A percentile compares a stretch with the other conserved stretches of the same genome.
phyloP scores from a whole-genome alignment of 2,329 filamentous ascomycete species.

The Aphanocladium album region DNA sequence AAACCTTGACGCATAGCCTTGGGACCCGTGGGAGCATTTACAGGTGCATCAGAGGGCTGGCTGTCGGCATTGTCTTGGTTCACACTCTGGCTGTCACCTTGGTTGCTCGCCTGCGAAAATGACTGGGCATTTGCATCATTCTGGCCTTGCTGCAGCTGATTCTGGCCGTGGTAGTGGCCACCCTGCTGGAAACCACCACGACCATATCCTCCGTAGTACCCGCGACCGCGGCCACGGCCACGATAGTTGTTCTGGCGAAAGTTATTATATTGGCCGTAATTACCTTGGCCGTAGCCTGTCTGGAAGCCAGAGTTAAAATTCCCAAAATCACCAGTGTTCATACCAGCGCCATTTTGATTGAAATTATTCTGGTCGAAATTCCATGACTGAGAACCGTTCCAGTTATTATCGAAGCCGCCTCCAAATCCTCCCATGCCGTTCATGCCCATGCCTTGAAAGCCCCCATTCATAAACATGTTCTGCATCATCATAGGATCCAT shows the following conservation, averaged over 20 bases:
- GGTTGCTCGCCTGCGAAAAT: constrained; percentile 23
- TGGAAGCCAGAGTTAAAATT: constrained; percentile 72
- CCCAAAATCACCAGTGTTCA: constrained; percentile 76
- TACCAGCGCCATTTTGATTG: constrained; percentile 79
- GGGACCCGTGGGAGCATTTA: constrained; percentile 83
- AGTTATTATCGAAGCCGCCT: constrained; percentile 68
- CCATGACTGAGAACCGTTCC: constrained; percentile 78
- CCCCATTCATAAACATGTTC: constrained; percentile 74
- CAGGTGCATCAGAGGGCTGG: constrained; percentile 29
- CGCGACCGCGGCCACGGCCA: constrained; percentile 61
- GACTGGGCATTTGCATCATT: constrained; percentile 3
- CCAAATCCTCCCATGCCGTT: constrained; percentile 72
- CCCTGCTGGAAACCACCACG: constrained; percentile 51
- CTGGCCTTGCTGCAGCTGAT: constrained; percentile 23
- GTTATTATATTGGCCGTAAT: constrained; percentile 80
- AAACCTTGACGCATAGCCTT: constrained; percentile 90
- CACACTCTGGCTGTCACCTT: constrained; percentile 9
- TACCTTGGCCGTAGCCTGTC: constrained; percentile 77
- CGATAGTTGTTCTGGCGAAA: constrained; percentile 64
- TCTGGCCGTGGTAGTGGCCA: constrained; percentile 31
- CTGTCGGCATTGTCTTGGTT: constrained; percentile 6
- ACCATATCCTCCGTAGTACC: constrained; percentile 51
- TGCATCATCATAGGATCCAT: constrained; percentile 79
- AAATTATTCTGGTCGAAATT: constrained; percentile 85
- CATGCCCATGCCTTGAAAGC: constrained; percentile 73